Evolutionary conservation across 305 asterid genomes (phyloP).

Genomic region (Solanum hybrid): DNA sequence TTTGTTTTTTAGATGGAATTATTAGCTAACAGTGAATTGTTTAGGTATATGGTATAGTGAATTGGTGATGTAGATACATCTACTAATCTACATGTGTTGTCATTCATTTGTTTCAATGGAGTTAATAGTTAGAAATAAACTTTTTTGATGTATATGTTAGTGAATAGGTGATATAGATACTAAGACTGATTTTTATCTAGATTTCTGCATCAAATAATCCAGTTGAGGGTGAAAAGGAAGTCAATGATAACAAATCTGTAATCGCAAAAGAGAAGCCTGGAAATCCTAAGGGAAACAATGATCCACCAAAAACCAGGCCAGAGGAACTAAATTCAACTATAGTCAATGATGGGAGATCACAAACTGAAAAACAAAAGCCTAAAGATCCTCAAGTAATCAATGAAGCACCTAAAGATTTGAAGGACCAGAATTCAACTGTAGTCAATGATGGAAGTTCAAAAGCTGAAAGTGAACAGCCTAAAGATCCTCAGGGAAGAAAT

Average conservation of each 20-base stretch:
- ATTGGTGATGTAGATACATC: not conserved
- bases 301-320: not conserved
- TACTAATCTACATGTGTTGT: not conserved
- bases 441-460: not conserved
- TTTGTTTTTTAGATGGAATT: not conserved
- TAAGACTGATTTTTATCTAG: conserved; percentile 1
- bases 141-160: not conserved
- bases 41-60: not conserved
- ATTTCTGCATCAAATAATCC: not conserved
- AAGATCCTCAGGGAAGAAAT: not conserved
- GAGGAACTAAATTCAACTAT: not conserved
- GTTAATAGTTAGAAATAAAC: not conserved
- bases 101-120: not conserved
- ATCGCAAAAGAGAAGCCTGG: not conserved
- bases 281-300: not conserved
- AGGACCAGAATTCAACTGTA: not conserved
- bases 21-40: not conserved
- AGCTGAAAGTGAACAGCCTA: not conserved
- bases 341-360: not conserved
- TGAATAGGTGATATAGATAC: not conserved
- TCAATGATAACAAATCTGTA: not conserved
- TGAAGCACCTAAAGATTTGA: not conserved
- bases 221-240: not conserved
- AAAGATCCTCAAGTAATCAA: not conserved
- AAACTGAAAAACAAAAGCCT: not conserved